phyloP scores from a whole-genome alignment of 331 rosid species.

The Malus hybrid region DNA sequence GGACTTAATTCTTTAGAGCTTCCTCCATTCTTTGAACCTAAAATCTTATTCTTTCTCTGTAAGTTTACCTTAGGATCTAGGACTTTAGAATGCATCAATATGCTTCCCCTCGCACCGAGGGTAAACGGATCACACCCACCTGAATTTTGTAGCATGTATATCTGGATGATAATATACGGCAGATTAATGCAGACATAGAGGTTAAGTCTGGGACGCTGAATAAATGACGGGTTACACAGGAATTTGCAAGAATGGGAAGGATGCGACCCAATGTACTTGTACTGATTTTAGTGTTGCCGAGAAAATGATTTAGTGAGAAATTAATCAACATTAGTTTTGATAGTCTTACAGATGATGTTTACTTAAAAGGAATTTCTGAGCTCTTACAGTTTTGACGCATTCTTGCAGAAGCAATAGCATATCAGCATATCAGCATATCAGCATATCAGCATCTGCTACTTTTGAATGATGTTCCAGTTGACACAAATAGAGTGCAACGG shows the following conservation, averaged over 20 bases:
- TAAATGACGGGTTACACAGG: background rate
- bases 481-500: background rate
- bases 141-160: slow-evolving; percentile 35
- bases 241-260: background rate
- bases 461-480: background rate
- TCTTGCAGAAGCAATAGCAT: no score
- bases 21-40: background rate
- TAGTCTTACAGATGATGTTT: background rate
- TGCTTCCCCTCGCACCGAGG: background rate
- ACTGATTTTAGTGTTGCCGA: background rate
- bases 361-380: background rate
- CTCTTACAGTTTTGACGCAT: background rate
- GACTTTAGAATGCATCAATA: background rate
- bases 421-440: no score
- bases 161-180: background rate
- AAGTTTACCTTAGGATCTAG: background rate
- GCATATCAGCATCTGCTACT: background rate
- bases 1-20: slow-evolving; percentile 9
- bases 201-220: background rate
- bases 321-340: background rate
- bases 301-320: no score
- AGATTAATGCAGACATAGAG: background rate
- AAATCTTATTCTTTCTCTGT: background rate
- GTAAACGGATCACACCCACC: slow-evolving; percentile 1
- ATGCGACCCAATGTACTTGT: background rate